These are phyloP conservation scores for Stagonosporopsis tanaceti DNA, from an alignment of 2,329 filamentous ascomycete species.

Conservation along the genomic window DNA sequence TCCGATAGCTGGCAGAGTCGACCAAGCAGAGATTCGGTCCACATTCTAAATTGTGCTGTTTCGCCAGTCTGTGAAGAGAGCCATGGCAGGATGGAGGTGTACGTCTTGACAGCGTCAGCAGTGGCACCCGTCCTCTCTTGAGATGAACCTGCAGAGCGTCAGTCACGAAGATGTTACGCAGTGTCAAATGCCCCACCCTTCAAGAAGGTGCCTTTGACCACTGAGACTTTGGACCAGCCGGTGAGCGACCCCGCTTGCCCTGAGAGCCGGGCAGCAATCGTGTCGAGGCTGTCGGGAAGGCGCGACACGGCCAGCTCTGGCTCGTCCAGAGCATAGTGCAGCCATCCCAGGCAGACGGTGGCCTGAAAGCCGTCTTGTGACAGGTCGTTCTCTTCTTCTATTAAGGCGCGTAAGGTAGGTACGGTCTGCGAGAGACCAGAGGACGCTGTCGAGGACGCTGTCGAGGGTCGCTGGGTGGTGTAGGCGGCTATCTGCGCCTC, in stretches of 20 bases:
- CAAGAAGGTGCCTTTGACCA: constrained; percentile 79
- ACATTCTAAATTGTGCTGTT: constrained; percentile 70
- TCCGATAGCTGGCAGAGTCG: constrained; percentile 76
- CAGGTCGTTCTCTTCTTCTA: constrained; percentile 51
- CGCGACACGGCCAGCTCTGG: constrained; percentile 67
- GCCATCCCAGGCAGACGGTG: constrained; percentile 81
- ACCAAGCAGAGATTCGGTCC: constrained; percentile 80
- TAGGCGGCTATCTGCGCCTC: constrained; percentile 58
- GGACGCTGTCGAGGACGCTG: constrained; percentile 50
- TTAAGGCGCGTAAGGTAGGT: constrained; percentile 51
- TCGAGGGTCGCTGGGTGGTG: constrained; percentile 52
- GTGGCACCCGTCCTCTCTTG: constrained; percentile 53
- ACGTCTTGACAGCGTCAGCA: constrained; percentile 71
- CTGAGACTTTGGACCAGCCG: constrained; percentile 84
- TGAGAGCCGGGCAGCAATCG: constrained; percentile 32
- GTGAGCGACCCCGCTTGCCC: constrained; percentile 56
- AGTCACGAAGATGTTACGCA: constrained; percentile 7
- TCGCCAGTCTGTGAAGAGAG: constrained; percentile 62
- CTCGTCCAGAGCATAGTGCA: constrained; percentile 80
- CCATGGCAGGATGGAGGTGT: constrained; percentile 71
- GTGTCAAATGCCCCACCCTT: constrained; percentile 64
- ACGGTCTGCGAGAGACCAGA: constrained; percentile 46
- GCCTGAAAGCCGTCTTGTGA: constrained; percentile 75
- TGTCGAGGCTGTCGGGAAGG: constrained; percentile 69
- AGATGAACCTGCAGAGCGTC: constrained; percentile 51